phyloP scores from a whole-genome alignment of 257 asterid genomes.

The Scutellaria barbata region DNA sequence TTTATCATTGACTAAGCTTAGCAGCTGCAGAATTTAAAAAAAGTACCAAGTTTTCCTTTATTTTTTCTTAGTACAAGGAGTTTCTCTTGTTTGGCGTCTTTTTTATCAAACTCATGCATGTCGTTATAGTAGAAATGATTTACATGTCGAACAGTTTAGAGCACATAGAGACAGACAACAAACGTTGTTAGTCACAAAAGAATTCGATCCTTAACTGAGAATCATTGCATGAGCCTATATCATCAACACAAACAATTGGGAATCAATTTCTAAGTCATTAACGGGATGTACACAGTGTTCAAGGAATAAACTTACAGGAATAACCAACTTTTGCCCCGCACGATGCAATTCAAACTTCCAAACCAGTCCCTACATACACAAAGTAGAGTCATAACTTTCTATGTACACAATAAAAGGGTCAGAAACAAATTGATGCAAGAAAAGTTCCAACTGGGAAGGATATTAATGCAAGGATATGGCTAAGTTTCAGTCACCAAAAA shows the following conservation, averaged over 20 bases:
- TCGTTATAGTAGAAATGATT: slow-evolving; percentile 14
- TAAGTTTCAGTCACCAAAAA: slow-evolving; percentile 1
- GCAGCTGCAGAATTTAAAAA: slow-evolving; percentile 22
- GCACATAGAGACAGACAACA: neutral
- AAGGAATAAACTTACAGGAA: slow-evolving; percentile 81
- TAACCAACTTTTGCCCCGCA: slow-evolving; percentile 84
- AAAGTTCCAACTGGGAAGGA: neutral
- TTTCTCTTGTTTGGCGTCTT: neutral
- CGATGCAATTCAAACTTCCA: slow-evolving; percentile 96
- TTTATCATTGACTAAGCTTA: slow-evolving; percentile 9
- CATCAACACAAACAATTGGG: slow-evolving; percentile 25
- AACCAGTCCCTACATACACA: slow-evolving; percentile 62
- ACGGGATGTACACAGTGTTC: slow-evolving; percentile 16
- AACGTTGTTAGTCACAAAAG: slow-evolving; percentile 7
- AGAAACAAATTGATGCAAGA: slow-evolving; percentile 11
- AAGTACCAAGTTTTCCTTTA: neutral
- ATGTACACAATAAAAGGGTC: slow-evolving; percentile 11
- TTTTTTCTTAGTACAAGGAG: neutral
- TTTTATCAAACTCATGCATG: slow-evolving; percentile 4
- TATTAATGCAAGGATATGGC: slow-evolving; percentile 1
- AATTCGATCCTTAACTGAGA: slow-evolving; percentile 27
- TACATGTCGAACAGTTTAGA: slow-evolving; percentile 22
- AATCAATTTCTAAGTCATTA: slow-evolving; percentile 14
- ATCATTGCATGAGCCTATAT: neutral
- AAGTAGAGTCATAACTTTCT: slow-evolving; percentile 6